Conservation (phyloP, 768 basidiomycete genomes). For the Mycena capillaripes region DNA sequence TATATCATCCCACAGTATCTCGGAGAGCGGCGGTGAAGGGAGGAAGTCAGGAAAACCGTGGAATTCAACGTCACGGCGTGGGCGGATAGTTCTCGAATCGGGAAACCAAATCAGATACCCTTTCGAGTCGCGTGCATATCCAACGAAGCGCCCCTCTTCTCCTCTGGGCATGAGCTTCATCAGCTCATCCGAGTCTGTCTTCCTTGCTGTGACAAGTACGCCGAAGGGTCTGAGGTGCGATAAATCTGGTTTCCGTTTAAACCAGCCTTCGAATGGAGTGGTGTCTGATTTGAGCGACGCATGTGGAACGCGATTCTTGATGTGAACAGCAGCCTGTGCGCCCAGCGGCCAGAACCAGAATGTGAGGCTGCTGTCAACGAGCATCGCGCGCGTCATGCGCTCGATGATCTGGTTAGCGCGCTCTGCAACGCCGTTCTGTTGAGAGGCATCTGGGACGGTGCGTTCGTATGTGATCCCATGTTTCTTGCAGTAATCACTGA, state of each 20-base stretch:
- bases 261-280: constrained; percentile 32
- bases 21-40: constrained; percentile 28
- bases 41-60: constrained; percentile 32
- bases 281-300: neutral
- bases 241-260: neutral
- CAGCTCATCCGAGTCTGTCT: constrained; percentile 12
- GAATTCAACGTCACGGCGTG: constrained; percentile 30
- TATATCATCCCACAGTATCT: constrained; percentile 34
- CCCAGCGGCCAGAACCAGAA: constrained; percentile 38
- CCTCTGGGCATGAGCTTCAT: constrained; percentile 17
- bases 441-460: constrained; percentile 41
- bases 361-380: constrained; percentile 26
- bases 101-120: constrained; percentile 40
- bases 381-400: constrained; percentile 33
- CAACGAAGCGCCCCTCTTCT: constrained; percentile 32
- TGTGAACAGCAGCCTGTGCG: constrained; percentile 20
- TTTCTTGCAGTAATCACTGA: constrained; percentile 24
- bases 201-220: constrained; percentile 29
- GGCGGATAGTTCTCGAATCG: constrained; percentile 14
- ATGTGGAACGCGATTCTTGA: constrained; percentile 33
- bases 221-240: constrained; percentile 33
- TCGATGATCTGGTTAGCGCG: constrained; percentile 39
- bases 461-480: constrained; percentile 40
- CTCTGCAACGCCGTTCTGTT: constrained; percentile 46
- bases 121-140: constrained; percentile 36